A percentile compares a stretch with the other conserved stretches of the same genome.
Evolutionary conservation across 768 basidiomycete genomes (phyloP).

Genomic region (Podaxis pistillaris): DNA sequence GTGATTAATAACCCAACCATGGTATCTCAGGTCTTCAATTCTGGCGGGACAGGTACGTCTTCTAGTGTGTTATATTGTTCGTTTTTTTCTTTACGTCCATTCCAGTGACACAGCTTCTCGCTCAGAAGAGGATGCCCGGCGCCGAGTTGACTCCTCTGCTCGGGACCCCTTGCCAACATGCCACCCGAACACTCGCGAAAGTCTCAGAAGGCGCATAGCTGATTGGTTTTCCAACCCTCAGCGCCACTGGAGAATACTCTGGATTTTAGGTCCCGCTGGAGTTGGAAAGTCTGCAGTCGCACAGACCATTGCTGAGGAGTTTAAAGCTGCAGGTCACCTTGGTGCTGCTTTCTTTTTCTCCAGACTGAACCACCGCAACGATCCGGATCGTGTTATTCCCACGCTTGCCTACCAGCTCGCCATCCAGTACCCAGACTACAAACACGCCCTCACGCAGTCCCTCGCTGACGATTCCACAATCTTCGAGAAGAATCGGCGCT

Average conservation of each 20-base stretch:
- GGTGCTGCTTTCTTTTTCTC: constrained; percentile 6
- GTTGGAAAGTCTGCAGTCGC: constrained; percentile 22
- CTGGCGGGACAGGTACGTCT: too few relatives aligned
- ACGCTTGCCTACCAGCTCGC: constrained; percentile 6
- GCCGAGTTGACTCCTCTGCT: background rate
- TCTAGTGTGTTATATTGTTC: too few relatives aligned
- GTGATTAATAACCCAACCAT: too few relatives aligned
- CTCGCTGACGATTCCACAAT: too few relatives aligned
- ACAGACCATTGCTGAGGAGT: constrained; percentile 16
- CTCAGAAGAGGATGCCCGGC: too few relatives aligned
- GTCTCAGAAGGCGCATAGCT: constrained; percentile 11
- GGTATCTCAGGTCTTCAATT: too few relatives aligned
- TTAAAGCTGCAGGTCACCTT: too few relatives aligned
- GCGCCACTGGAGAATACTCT: constrained; percentile 12
- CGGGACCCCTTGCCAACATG: constrained; percentile 15
- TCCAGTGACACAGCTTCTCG: too few relatives aligned
- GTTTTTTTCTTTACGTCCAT: too few relatives aligned
- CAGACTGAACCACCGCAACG: background rate
- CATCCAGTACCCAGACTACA: too few relatives aligned
- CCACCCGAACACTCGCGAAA: constrained; percentile 18
- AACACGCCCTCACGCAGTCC: too few relatives aligned
- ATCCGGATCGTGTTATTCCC: background rate
- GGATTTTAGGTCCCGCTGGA: constrained; percentile 22
- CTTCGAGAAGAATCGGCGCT: too few relatives aligned
- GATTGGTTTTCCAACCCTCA: constrained; percentile 15